Evolutionary conservation across 2,329 filamentous ascomycete genomes (phyloP), one percentile per base, ranked within the genome.

Genomic region (Penicillium sp.): DNA sequence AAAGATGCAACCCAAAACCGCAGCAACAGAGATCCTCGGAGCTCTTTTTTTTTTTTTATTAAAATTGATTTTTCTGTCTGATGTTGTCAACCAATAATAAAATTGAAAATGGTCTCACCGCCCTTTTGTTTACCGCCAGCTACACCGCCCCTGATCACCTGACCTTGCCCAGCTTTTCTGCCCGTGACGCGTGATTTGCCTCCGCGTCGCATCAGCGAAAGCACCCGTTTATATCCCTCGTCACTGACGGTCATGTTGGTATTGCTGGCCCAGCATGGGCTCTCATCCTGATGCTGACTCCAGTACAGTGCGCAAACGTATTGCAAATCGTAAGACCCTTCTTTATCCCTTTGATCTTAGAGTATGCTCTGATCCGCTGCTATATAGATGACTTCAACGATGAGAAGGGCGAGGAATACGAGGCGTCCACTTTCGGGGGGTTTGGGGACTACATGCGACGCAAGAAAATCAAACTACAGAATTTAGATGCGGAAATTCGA

Each of bases 381-480:
- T 20, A 40, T 46, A 32, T 57, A 75, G 73, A 95, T 69, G 79
- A 76, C 2, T 97, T 96, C 65, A 75, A 84, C 2, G 78, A 86
- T 52, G 89, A 96, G 65, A 79, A 79, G 20, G 91, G 93, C 47
- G 91, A 97, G 47, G 94, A 98, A 67, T 98, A 98, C 67, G 83
- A 85, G 48, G 81, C 77, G 1, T 96, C 89, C 52, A 81, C 80
- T 42, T 98, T 97, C 68, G 88, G 89, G 22, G 91, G 90, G 7
- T 94, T 97, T 61, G 71, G 77, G 20, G 91, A 97, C 63, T 98
- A 97, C 68, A 94, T 96, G 65, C 80, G 90, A 40, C 84, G 90
- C 46, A 98, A 98, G 75, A 96, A 95, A 76, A 83, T 95, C 68
- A 98, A 98, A 65, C 78, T 98, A 3, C 93, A 97, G 68, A 98